Percentiles rank a stretch among this genome's conserved stretches.
Conservation (phyloP, 2,329 filamentous ascomycete species). For the Fusarium verticillioides region DNA sequence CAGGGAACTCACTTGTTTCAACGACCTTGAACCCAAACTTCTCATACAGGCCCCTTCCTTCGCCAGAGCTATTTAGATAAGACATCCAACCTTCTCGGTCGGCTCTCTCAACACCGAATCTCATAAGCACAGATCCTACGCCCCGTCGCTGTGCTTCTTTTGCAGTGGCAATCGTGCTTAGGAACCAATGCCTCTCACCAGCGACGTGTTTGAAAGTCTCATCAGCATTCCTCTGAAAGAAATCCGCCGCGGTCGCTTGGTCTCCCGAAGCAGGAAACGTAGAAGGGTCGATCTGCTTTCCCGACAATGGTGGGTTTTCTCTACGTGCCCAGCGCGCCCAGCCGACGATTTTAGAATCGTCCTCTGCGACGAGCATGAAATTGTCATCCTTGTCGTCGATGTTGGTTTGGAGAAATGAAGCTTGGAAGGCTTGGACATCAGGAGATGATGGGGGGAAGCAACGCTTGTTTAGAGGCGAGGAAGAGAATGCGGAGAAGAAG, state of each 20-base stretch:
- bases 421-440: slow-evolving; percentile 34
- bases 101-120: slow-evolving; percentile 46
- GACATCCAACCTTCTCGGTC: slow-evolving; percentile 45
- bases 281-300: slow-evolving; percentile 39
- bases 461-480: slow-evolving; percentile 46
- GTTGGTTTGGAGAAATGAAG: slow-evolving; percentile 36
- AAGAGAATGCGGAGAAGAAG: slow-evolving; percentile 47
- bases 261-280: slow-evolving; percentile 43
- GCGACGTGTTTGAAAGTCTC: slow-evolving; percentile 41
- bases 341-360: slow-evolving; percentile 40
- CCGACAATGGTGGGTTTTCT: slow-evolving; percentile 24
- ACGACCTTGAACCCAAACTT: slow-evolving; percentile 45
- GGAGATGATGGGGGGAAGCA: slow-evolving; percentile 45
- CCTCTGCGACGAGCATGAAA: slow-evolving; percentile 47
- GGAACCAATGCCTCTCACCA: slow-evolving; percentile 46
- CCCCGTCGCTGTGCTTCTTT: slow-evolving; percentile 48
- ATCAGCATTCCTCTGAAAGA: slow-evolving; percentile 52
- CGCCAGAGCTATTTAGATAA: slow-evolving; percentile 45
- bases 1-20: slow-evolving; percentile 34
- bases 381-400: slow-evolving; percentile 46
- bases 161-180: slow-evolving; percentile 49
- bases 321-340: slow-evolving; percentile 51
- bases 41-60: slow-evolving; percentile 45
- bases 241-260: slow-evolving; percentile 50
- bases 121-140: slow-evolving; percentile 49